Evolutionary conservation across 2,329 filamentous ascomycete genomes (phyloP).

Genomic region (Blastomyces parvus): DNA sequence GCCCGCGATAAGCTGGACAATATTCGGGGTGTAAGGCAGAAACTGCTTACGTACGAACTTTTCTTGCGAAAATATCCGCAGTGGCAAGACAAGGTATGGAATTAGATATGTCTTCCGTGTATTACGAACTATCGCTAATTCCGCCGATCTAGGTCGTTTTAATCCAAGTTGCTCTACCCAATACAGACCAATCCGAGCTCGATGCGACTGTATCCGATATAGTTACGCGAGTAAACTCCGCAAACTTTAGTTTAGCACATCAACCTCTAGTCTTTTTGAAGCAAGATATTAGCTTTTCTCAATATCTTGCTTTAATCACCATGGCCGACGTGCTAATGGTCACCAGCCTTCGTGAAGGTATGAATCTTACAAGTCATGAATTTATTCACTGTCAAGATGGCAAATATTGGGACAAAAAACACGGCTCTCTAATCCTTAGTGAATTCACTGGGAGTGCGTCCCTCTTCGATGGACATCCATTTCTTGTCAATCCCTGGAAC

Average conservation of each 20-base stretch:
- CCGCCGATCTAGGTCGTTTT: constrained; percentile 56
- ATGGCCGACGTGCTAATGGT: constrained; percentile 90
- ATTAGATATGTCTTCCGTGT: background rate
- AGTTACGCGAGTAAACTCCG: constrained; percentile 85
- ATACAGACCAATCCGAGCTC: constrained; percentile 77
- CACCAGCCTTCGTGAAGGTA: constrained; percentile 88
- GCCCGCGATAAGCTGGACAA: constrained; percentile 90
- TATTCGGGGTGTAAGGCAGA: constrained; percentile 85
- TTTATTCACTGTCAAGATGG: constrained; percentile 91
- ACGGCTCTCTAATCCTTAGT: constrained; percentile 81
- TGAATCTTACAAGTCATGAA: constrained; percentile 94
- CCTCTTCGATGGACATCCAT: constrained; percentile 68
- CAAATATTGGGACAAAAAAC: constrained; percentile 60
- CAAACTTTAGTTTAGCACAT: constrained; percentile 69
- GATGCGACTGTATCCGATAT: constrained; percentile 87
- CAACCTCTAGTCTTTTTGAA: constrained; percentile 89
- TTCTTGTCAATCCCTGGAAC: constrained; percentile 92
- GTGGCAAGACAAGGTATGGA: constrained; percentile 62
- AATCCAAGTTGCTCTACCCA: constrained; percentile 87
- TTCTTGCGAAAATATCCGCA: constrained; percentile 91
- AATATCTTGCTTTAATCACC: constrained; percentile 84
- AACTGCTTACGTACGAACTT: constrained; percentile 81
- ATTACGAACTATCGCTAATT: background rate
- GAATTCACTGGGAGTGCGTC: constrained; percentile 91
- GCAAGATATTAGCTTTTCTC: constrained; percentile 85